A percentile compares a stretch with the other conserved stretches of the same genome.
Conservation (phyloP, 495 filamentous ascomycete genomes). For the Neurospora hispaniola region DNA sequence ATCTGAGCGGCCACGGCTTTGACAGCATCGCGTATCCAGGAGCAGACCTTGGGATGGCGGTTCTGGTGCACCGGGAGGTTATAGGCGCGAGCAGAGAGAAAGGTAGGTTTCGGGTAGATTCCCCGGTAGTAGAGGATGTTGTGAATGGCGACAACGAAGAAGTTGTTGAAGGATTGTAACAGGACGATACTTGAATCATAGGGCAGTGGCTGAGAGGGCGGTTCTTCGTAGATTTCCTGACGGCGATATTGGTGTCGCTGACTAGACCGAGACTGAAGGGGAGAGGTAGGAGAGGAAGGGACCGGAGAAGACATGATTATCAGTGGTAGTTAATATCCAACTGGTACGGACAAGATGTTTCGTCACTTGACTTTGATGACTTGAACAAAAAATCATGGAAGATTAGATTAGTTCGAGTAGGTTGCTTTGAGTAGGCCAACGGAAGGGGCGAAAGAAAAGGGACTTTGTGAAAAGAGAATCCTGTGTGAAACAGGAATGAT, state of each 20-base stretch:
- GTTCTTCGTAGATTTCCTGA: background rate
- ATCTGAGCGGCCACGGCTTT: slow-evolving; percentile 66
- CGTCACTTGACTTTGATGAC: background rate
- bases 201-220: background rate
- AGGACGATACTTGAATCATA: background rate
- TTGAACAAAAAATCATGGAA: background rate
- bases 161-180: slow-evolving; percentile 48
- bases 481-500: background rate
- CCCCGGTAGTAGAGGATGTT: slow-evolving; percentile 81
- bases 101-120: slow-evolving; percentile 73
- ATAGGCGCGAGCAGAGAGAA: slow-evolving; percentile 73
- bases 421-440: background rate
- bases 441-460: background rate
- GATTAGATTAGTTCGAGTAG: too few species aligned
- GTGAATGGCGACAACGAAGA: slow-evolving; percentile 83
- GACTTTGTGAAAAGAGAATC: background rate
- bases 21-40: slow-evolving; percentile 80
- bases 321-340: background rate
- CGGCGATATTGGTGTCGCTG: slow-evolving; percentile 36
- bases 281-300: background rate
- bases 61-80: slow-evolving; percentile 83
- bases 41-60: slow-evolving; percentile 81
- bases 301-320: slow-evolving; percentile 12
- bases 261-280: slow-evolving; percentile 8
- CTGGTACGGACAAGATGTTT: background rate